Percentiles rank a stretch among this genome's conserved stretches.
Conservation (phyloP, 257 asterid genomes). For the Nicotiana benthamiana region DNA sequence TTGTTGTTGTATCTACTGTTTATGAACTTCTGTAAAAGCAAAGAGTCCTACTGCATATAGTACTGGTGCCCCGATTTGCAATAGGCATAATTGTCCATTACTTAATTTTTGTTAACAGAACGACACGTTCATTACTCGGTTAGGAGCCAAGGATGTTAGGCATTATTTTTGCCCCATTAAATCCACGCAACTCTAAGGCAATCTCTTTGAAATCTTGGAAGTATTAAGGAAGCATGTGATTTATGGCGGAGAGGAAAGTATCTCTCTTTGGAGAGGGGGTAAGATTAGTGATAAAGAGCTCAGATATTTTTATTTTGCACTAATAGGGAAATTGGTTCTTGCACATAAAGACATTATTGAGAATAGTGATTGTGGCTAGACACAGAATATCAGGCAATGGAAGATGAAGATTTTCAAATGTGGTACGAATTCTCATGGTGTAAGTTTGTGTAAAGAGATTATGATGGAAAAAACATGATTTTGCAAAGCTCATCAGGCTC, state of each 20-base stretch:
- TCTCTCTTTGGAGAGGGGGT: not conserved
- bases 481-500: not conserved
- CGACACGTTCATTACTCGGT: not conserved
- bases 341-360: not conserved
- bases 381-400: not conserved
- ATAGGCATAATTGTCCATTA: not conserved
- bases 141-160: not conserved
- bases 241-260: not conserved
- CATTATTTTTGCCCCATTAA: not conserved
- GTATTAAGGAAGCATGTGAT: not conserved
- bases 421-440: not conserved
- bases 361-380: not conserved
- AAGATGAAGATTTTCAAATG: not conserved
- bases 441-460: not conserved
- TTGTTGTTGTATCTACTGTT: not conserved
- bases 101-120: not conserved
- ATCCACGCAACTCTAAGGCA: not conserved
- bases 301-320: not conserved
- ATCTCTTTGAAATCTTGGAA: not conserved
- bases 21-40: not conserved
- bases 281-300: not conserved
- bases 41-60: not conserved
- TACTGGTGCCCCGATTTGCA: not conserved
- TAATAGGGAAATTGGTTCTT: not conserved
- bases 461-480: not conserved